Percentiles rank a stretch among this genome's conserved stretches.
phyloP scores from a whole-genome alignment of 805 yeast species.

The Zygotorulaspora florentina region DNA sequence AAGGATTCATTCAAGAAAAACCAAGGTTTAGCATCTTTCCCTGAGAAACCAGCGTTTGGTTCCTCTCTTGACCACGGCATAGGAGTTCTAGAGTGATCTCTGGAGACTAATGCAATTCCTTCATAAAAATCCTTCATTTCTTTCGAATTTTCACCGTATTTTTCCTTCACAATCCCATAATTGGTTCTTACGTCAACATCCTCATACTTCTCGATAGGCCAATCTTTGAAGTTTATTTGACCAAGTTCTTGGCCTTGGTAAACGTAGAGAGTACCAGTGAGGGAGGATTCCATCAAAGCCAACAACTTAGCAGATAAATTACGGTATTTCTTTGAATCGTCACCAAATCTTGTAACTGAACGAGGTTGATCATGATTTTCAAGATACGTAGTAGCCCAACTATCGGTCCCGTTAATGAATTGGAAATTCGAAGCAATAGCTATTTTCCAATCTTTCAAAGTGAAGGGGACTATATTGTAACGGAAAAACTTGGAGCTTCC shows the following conservation, averaged over 20 bases:
- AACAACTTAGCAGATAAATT: conserved; percentile 45
- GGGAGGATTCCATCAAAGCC: conserved; percentile 41
- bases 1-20: conserved; percentile 10
- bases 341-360: conserved; percentile 48
- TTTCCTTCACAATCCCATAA: conserved; percentile 34
- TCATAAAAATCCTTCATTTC: conserved; percentile 32
- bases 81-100: conserved; percentile 52
- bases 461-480: conserved; percentile 28
- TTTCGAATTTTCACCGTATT: conserved; percentile 28
- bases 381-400: conserved; percentile 53
- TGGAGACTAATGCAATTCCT: conserved; percentile 36
- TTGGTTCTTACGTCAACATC: conserved; percentile 46
- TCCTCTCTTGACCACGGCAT: conserved; percentile 44
- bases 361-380: conserved; percentile 61
- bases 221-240: conserved; percentile 43
- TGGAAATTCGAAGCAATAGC: conserved; percentile 36
- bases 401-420: conserved; percentile 47
- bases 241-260: conserved; percentile 63
- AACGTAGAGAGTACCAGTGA: conserved; percentile 51
- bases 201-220: conserved; percentile 47
- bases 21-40: conserved; percentile 42
- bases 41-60: conserved; percentile 43
- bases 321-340: conserved; percentile 33
- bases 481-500: conserved; percentile 39
- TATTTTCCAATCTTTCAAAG: conserved; percentile 40